A percentile compares a stretch with the other conserved stretches of the same genome.
Evolutionary conservation across 352 stramenopile species (phyloP).

Genomic region (Peronospora tabacina): DNA sequence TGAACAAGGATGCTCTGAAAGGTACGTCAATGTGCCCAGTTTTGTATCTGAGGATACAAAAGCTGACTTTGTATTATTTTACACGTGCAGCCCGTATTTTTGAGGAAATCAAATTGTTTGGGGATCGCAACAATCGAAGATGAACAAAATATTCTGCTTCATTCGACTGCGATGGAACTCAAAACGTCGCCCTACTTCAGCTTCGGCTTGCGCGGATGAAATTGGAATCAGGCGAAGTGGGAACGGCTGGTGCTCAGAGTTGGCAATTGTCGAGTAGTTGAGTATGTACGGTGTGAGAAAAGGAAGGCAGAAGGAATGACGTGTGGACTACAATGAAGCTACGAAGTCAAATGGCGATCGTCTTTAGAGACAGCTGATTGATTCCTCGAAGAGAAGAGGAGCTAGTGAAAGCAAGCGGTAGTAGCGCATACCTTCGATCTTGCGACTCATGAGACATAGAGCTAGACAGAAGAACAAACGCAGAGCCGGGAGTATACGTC

Average conservation of each 20-base stretch:
- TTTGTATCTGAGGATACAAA: too few relatives aligned
- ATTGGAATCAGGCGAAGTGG: constrained; percentile 12
- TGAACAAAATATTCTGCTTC: constrained; percentile 35
- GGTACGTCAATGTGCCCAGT: constrained; percentile 20
- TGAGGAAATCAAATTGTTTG: constrained; percentile 83
- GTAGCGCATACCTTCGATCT: constrained; percentile 23
- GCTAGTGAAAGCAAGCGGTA: constrained; percentile 8
- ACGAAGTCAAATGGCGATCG: constrained; percentile 24
- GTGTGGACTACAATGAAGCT: constrained; percentile 37
- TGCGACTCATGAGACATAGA: constrained; percentile 17
- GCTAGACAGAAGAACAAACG: constrained; percentile 12
- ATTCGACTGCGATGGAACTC: constrained; percentile 13
- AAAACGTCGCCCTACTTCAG: constrained; percentile 8
- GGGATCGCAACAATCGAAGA: constrained; percentile 63
- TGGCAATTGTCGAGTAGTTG: constrained; percentile 26
- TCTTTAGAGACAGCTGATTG: constrained; percentile 17
- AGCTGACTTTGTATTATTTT: constrained; percentile 5
- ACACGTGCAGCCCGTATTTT: constrained; percentile 63
- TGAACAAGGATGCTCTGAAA: constrained; percentile 84
- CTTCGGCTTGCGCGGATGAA: constrained; percentile 13
- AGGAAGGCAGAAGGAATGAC: constrained; percentile 31
- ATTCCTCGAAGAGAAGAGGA: constrained; percentile 30
- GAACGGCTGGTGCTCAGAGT: constrained; percentile 15
- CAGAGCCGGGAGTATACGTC: constrained; percentile 21
- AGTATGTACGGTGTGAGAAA: constrained; percentile 37